Conservation (phyloP, 2,329 filamentous ascomycete species). For the Immersiporthe knoxdaviesiana region DNA sequence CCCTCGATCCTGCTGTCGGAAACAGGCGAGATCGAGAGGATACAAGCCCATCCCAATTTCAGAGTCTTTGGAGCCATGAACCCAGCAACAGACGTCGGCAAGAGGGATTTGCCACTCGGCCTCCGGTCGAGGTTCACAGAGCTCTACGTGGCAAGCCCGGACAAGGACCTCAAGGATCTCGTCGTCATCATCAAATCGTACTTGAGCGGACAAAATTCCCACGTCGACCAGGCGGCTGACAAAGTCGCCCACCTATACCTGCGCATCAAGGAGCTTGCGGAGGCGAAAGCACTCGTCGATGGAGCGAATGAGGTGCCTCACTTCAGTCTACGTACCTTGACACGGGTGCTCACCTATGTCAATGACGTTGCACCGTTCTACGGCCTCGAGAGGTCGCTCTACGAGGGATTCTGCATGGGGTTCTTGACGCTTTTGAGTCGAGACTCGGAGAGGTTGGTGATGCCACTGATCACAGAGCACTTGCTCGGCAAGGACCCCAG, state of each 20-base stretch:
- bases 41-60: conserved; percentile 89
- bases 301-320: conserved; percentile 95
- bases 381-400: conserved; percentile 81
- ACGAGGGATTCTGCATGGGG: conserved; percentile 97
- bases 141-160: conserved; percentile 89
- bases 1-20: conserved; percentile 91
- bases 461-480: conserved; percentile 79
- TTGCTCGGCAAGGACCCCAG: conserved; percentile 74
- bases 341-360: conserved; percentile 86
- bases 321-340: conserved; percentile 93
- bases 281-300: conserved; percentile 85
- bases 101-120: conserved; percentile 87
- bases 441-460: conserved; percentile 77
- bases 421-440: conserved; percentile 88
- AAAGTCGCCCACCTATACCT: conserved; percentile 89
- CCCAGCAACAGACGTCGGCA: conserved; percentile 94
- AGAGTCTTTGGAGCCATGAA: conserved; percentile 99
- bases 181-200: conserved; percentile 88
- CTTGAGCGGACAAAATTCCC: conserved; percentile 70
- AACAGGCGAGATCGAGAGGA: conserved; percentile 88
- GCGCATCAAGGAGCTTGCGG: conserved; percentile 79
- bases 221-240: conserved; percentile 73
- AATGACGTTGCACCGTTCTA: conserved; percentile 83
- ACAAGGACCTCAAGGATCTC: conserved; percentile 83
- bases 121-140: conserved; percentile 94